Base-by-base conservation (phyloP, 192 early-diverging fungal genomes). In the Polychytrium aggregatum region DNA sequence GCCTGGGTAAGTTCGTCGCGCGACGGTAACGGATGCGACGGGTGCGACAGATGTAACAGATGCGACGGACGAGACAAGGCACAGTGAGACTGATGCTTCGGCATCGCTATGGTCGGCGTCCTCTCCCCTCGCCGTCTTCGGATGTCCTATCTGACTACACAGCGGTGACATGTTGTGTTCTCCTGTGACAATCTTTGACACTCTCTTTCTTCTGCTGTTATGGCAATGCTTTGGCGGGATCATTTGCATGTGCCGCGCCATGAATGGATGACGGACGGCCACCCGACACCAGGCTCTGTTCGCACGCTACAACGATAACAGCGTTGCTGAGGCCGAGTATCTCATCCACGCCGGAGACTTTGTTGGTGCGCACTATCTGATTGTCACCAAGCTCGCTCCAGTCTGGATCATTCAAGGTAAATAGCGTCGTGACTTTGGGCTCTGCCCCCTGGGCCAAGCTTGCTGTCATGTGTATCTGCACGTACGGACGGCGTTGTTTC, bases 191-290 rank as follows among this genome's bases (percentile, higher is more conserved):
- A n/a, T n/a, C n/a, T n/a, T 11, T 11, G 31, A 33, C 31, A 33
- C 31, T 33, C 4, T 33, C 6, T 33, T 4, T 33, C 11, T 67
- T 55, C 88, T 31, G 48, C 69, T 8, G 52, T 78, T 4, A 49
- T 57, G 3, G 67, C 90, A 38, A 51, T 57, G 26, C 48, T 94
- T 13, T 84, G 85, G 0, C 35, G 57, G 16, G 48, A 57, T 16
- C 89, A 86, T 85, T 65, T 79, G 36, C 71, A 74, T 41, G 71
- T 78, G 44, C 68, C 43, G 25, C 2, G 33, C 47, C 25, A 16
- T 18, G 26, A 63, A 9, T 1, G 1, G 7, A 22, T 44, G 42
- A n/a, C n/a, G n/a, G n/a, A n/a, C n/a, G n/a, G n/a, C n/a, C n/a
- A n/a, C n/a, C n/a, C n/a, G n/a, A n/a, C 21, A 21, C 9, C 24